A percentile compares a stretch with the other conserved stretches of the same genome.
These are phyloP conservation scores for Acacia pycnantha DNA, from an alignment of 331 rosid species.

Conservation along the genomic window DNA sequence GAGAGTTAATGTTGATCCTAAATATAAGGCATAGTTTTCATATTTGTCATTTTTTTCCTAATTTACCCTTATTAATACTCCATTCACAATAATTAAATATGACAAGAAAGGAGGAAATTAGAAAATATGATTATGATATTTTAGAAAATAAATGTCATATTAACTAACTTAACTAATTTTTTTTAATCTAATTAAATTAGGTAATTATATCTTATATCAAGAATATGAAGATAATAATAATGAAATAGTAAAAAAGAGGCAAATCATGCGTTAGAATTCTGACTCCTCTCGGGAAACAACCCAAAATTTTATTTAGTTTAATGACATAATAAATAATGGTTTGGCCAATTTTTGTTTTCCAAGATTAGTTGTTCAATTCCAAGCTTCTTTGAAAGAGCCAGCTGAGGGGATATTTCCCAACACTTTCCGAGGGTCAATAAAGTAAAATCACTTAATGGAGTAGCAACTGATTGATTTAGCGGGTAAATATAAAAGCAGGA, in stretches of 20 bases:
- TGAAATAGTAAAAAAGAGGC: conserved; percentile 1
- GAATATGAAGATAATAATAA: no score
- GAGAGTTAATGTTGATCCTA: no score
- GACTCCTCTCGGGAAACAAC: conserved; percentile 57
- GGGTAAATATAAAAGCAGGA: not conserved
- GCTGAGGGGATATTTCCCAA: conserved; percentile 12
- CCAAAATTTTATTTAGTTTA: conserved; percentile 28
- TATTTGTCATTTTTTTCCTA: no score
- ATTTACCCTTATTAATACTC: no score
- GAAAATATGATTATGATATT: accelerated
- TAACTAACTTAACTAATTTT: no score
- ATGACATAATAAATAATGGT: conserved; percentile 15
- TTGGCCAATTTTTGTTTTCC: conserved; percentile 18
- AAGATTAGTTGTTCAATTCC: not conserved
- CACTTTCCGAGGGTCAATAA: conserved; percentile 16
- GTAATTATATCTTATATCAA: no score
- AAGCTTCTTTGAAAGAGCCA: conserved; percentile 7
- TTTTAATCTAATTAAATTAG: no score
- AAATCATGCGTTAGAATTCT: conserved; percentile 49
- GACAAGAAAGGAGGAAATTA: no score
- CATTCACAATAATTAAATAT: no score
- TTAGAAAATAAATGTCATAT: no score
- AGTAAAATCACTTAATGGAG: conserved; percentile 16
- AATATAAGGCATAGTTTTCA: no score
- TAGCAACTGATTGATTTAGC: conserved; percentile 26